phyloP scores from a whole-genome alignment of 2,329 filamentous ascomycete genomes.

The Ampelomyces quisqualis region DNA sequence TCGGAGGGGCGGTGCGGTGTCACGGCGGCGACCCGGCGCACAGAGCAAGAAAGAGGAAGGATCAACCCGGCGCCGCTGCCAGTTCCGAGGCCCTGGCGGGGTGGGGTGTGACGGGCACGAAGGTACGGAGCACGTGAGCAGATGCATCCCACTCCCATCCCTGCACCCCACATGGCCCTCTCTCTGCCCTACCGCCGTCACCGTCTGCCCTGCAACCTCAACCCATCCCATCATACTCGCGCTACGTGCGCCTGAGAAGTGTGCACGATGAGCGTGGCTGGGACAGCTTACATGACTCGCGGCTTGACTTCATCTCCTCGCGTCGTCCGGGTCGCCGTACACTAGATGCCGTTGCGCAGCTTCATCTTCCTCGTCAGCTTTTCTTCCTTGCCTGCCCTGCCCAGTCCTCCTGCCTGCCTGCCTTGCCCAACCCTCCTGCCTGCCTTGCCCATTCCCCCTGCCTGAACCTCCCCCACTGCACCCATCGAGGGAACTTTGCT shows the following conservation, averaged over 20 bases:
- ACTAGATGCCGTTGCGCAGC: constrained; percentile 3
- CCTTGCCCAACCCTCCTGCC: neutral
- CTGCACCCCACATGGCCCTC: constrained; percentile 37
- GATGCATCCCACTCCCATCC: no score
- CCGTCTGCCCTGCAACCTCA: constrained; percentile 21
- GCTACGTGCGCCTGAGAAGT: constrained; percentile 18
- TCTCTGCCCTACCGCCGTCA: neutral
- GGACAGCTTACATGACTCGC: no score
- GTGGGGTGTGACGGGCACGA: constrained; percentile 23
- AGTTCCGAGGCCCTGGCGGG: constrained; percentile 10
- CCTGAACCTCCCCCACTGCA: constrained; percentile 25
- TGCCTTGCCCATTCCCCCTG: neutral
- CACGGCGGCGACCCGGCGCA: neutral
- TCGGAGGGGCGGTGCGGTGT: neutral
- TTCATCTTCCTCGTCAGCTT: constrained; percentile 1
- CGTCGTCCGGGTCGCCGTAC: constrained; percentile 1
- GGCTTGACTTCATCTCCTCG: constrained; percentile 39
- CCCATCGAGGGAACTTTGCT: constrained; percentile 24
- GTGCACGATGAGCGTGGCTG: no score
- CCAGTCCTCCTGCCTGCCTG: neutral
- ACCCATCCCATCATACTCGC: constrained; percentile 28
- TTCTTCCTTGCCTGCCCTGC: constrained; percentile 1
- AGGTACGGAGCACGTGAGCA: no score
- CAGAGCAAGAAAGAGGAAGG: constrained; percentile 6
- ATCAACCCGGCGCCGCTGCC: constrained; percentile 7